Conservation (phyloP, 2,329 filamentous ascomycete species). For the Amphichorda felina region DNA sequence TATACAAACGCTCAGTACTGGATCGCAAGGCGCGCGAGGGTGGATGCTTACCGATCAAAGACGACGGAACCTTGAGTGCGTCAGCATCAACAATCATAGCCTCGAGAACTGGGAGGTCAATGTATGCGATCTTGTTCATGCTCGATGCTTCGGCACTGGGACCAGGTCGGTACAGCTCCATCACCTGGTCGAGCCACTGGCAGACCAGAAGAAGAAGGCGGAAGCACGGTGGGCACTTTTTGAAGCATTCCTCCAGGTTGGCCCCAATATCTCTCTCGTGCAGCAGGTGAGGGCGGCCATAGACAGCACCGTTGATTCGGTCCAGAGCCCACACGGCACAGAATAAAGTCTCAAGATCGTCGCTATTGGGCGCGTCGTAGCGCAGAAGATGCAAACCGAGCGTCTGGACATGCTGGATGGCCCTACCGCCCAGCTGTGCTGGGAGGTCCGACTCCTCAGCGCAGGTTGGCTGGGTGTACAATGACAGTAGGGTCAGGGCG, state of each 20-base stretch:
- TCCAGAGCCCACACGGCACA: slow-evolving; percentile 51
- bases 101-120: slow-evolving; percentile 45
- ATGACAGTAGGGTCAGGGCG: slow-evolving; percentile 38
- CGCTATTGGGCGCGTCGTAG: slow-evolving; percentile 23
- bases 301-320: slow-evolving; percentile 45
- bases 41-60: slow-evolving; percentile 31
- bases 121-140: slow-evolving; percentile 29
- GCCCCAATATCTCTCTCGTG: slow-evolving; percentile 49
- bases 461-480: slow-evolving; percentile 45
- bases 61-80: slow-evolving; percentile 34
- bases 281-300: slow-evolving; percentile 46
- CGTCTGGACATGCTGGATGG: slow-evolving; percentile 45
- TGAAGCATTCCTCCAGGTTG: slow-evolving; percentile 37
- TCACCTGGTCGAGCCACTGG: slow-evolving; percentile 43
- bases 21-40: not conserved
- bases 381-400: slow-evolving; percentile 39
- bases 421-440: slow-evolving; percentile 37
- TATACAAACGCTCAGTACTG: slow-evolving; percentile 10
- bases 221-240: slow-evolving; percentile 40
- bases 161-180: slow-evolving; percentile 46
- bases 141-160: slow-evolving; percentile 26
- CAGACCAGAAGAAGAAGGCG: slow-evolving; percentile 43
- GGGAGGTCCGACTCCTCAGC: slow-evolving; percentile 42
- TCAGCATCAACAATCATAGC: slow-evolving; percentile 43
- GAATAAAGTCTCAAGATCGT: slow-evolving; percentile 36